These are phyloP conservation scores for Phytophthora palmivora DNA, from an alignment of 352 stramenopile species.

Conservation along the genomic window DNA sequence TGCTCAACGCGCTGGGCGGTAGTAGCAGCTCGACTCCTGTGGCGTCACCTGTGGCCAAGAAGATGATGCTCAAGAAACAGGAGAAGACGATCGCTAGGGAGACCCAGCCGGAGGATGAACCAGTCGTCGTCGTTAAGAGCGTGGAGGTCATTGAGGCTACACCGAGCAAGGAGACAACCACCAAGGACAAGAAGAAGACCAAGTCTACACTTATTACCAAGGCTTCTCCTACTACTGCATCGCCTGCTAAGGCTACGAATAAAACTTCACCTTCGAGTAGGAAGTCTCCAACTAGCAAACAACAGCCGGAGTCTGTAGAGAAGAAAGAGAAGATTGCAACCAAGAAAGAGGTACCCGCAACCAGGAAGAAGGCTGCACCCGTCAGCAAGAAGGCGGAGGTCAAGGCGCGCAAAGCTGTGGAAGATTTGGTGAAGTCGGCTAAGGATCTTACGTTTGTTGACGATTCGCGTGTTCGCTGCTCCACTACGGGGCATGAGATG, in stretches of 20 bases:
- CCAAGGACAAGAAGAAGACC: constrained; percentile 24
- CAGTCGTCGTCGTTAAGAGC: constrained; percentile 3
- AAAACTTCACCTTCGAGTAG: constrained; percentile 15
- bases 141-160: constrained; percentile 14
- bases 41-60: constrained; percentile 23
- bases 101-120: constrained; percentile 32
- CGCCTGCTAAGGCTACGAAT: constrained; percentile 10
- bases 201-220: constrained; percentile 12
- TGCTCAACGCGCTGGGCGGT: constrained; percentile 37
- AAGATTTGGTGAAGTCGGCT: constrained; percentile 48
- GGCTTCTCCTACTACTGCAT: constrained; percentile 4
- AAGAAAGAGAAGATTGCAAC: constrained; percentile 26
- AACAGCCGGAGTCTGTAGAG: constrained; percentile 7
- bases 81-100: constrained; percentile 5
- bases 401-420: constrained; percentile 38
- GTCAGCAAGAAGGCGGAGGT: constrained; percentile 31
- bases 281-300: constrained; percentile 24
- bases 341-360: constrained; percentile 6
- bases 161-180: background rate
- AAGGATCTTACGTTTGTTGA: constrained; percentile 54
- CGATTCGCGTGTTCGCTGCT: constrained; percentile 62
- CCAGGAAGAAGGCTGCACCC: constrained; percentile 16
- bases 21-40: constrained; percentile 16
- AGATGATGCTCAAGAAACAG: constrained; percentile 20
- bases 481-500: constrained; percentile 74